phyloP scores from a whole-genome alignment of 2,329 filamentous ascomycete genomes.

The Diplodia scrobiculata region DNA sequence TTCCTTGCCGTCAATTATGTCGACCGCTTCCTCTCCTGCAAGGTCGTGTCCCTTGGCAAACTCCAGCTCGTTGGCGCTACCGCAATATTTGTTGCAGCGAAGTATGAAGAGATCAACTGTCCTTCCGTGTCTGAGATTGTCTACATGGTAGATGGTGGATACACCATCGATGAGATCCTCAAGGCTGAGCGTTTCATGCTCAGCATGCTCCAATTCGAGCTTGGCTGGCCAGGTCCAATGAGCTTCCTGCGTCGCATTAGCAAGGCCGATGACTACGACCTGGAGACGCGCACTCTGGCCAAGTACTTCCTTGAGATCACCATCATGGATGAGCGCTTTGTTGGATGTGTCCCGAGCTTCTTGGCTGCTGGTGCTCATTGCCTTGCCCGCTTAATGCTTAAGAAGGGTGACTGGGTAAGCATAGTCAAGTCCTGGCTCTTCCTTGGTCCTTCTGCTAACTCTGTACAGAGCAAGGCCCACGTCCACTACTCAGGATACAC shows the following conservation, averaged over 20 bases:
- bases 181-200: slow-evolving; percentile 99
- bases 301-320: slow-evolving; percentile 98
- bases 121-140: slow-evolving; percentile 93
- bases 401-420: slow-evolving; percentile 91
- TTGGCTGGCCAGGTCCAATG: slow-evolving; percentile 99
- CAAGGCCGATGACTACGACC: slow-evolving; percentile 96
- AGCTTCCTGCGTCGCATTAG: slow-evolving; percentile 95
- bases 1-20: slow-evolving; percentile 97
- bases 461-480: slow-evolving; percentile 70
- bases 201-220: slow-evolving; percentile 90
- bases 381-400: slow-evolving; percentile 81
- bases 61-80: slow-evolving; percentile 95
- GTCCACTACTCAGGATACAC: slow-evolving; percentile 95
- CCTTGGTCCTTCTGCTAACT: slow-evolving; percentile 41
- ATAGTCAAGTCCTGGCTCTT: slow-evolving; percentile 18
- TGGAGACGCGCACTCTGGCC: slow-evolving; percentile 90
- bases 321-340: slow-evolving; percentile 97
- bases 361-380: slow-evolving; percentile 90
- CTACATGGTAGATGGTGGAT: slow-evolving; percentile 96
- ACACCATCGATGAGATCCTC: slow-evolving; percentile 85
- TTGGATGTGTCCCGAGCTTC: slow-evolving; percentile 87
- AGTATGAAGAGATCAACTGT: slow-evolving; percentile 99
- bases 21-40: slow-evolving; percentile 90
- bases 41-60: slow-evolving; percentile 92
- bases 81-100: slow-evolving; percentile 91